Evolutionary conservation across 2,329 filamentous ascomycete genomes (phyloP), one percentile per base, ranked within the genome.

Genomic region (Epichloe sp.): DNA sequence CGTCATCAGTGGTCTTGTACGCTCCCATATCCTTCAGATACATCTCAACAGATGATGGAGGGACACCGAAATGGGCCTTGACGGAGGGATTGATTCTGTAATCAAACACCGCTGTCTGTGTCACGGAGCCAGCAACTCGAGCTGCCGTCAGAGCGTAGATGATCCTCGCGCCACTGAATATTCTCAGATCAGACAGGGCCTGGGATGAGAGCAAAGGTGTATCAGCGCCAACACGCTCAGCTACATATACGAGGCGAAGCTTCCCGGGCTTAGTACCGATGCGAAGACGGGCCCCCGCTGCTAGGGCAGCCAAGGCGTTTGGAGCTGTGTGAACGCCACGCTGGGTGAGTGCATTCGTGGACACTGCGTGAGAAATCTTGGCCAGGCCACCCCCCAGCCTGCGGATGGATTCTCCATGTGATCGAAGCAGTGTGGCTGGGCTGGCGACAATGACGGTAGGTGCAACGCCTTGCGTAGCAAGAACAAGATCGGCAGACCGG

Each of bases 101-200:
- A 64, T 97, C 91, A 62, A 87, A 94, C 40, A 90, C 76, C 54
- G 87, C 83, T 7, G 87, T 95, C 69, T 97, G 91, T 1, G 85
- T 74, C n/a, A 95, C 79, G 1, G 90, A 85, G 38, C 93, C 93
- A 2, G 90, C 91, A n/a, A 97, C 86, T 54, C 80, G 79, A 23
- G 88, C 74, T 1, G 86, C 82, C 17, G 88, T 86, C 50, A 98
- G 74, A 3, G 89, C 90, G 65, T 97, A 95, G 48, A 94, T 75
- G 52, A 96, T 75, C 48, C 88, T 80, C 2, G 88, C 84, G 31
- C 85, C 80, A 2, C 86, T 87, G 65, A 89, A 87, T 49, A 94
- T 77, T 44, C 90, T 82, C 52, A 97, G 69, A 61, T 96, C 88
- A 0, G 86, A 88, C 41, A 97, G 74, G 48, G 83, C 79, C 21